A percentile compares a stretch with the other conserved stretches of the same genome.
These are phyloP conservation scores for Diaporthe vaccinii DNA, from an alignment of 2,329 filamentous ascomycete species.

Conservation along the genomic window DNA sequence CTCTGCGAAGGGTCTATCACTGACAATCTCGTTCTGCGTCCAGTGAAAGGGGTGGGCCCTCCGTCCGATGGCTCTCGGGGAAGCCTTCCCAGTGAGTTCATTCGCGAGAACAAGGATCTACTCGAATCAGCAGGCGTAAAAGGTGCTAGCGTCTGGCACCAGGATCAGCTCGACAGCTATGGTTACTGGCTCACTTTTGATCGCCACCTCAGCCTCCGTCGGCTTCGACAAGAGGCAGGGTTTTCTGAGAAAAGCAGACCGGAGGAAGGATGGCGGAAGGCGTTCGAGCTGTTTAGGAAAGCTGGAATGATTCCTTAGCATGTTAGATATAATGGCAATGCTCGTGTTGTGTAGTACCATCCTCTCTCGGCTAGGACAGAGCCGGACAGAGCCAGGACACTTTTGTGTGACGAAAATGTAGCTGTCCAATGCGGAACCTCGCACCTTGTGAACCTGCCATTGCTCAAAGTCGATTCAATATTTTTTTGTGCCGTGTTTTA, in stretches of 20 bases:
- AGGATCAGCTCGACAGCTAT: constrained; percentile 57
- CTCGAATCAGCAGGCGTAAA: constrained; percentile 48
- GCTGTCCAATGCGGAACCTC: background rate
- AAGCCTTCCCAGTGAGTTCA: constrained; percentile 49
- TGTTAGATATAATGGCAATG: background rate
- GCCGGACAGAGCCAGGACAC: background rate
- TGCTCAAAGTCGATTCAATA: background rate
- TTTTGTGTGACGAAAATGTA: constrained; percentile 5
- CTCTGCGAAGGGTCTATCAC: background rate
- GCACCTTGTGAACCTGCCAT: background rate
- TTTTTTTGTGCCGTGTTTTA: background rate
- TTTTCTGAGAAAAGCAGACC: constrained; percentile 56
- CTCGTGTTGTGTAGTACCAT: too few relatives aligned
- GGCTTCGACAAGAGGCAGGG: constrained; percentile 52
- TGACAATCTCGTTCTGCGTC: background rate
- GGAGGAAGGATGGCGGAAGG: constrained; percentile 56
- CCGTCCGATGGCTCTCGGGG: constrained; percentile 1
- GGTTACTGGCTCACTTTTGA: constrained; percentile 63
- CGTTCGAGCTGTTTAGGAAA: constrained; percentile 57
- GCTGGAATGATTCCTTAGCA: constrained; percentile 54
- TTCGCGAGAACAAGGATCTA: constrained; percentile 47
- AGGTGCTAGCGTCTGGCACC: constrained; percentile 49
- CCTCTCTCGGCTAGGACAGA: background rate
- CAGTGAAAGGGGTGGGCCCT: constrained; percentile 11
- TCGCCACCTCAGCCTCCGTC: constrained; percentile 58